Evolutionary conservation across 441 rosid species (phyloP), one percentile per base, ranked within the genome.

Genomic region (Theobroma grandiflorum): DNA sequence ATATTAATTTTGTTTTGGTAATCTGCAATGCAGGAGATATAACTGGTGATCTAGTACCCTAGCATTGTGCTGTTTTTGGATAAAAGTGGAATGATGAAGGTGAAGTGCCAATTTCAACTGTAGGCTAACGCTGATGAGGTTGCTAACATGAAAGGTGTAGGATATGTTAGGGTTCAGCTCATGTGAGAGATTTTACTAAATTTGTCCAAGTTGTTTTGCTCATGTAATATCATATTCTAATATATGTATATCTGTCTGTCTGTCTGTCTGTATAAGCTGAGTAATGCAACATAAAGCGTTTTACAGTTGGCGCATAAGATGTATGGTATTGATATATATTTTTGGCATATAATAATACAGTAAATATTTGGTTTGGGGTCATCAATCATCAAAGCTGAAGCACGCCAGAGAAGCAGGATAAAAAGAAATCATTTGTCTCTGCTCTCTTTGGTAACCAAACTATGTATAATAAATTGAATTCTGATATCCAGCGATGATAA

Each of bases 21-120:
- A 78, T 68, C 57, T 65, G 55, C 57, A 67, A 57, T 52, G 80
- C 75, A 68, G 80, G 80, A 42, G 74, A 78, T 68, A 68, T 78
- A 47, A 45, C 66, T 3, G 45, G 72, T 63, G 78, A 49, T 43
- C 45, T 68, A 58, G 74, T 55, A 61, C 26, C 74, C 67, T 26
- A 26, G 31, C 31, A 26, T 26, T 26, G 1, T 26, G 31, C 31
- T 26, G 31, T 26, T 26, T 26, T 26, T 26, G 31, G 31, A 26
- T 26, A 26, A 26, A 26, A 26, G 31, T 26, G 65, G 65, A 61
- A 31, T 61, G 38, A 12, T 31, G 4, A 31, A 16, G 18, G 57
- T 14, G 68, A 43, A 42, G 42, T 12, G 1, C 57, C 55, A 43
- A 45, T 59, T 42, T 74, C 16, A 38, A 35, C 16, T 1, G 58